Evolutionary conservation across 345 rosid species (phyloP).

Genomic region (Gossypium rotundifolium): DNA sequence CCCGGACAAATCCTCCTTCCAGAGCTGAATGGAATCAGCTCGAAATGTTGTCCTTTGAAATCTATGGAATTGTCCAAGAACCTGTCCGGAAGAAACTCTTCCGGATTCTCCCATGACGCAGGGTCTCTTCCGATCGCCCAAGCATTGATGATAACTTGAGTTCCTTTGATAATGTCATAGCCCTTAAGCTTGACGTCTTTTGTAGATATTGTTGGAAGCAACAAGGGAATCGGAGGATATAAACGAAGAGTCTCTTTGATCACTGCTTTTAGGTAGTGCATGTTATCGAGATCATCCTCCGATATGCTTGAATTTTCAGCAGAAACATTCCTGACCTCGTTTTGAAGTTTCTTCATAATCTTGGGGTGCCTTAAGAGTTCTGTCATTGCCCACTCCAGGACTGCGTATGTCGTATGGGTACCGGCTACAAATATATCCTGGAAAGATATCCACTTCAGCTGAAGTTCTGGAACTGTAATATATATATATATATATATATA

Average conservation of each 20-base stretch:
- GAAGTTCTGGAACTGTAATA: no score
- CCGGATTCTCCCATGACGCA: constrained; percentile 24
- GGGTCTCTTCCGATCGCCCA: constrained; percentile 27
- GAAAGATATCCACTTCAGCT: no score
- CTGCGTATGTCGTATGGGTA: no score
- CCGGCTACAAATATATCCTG: constrained; percentile 30
- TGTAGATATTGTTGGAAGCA: constrained; percentile 26
- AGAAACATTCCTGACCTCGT: constrained; percentile 19
- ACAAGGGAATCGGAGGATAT: constrained; percentile 28
- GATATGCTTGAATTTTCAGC: neutral
- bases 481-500: no score
- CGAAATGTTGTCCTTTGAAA: no score
- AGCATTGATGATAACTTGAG: constrained; percentile 26
- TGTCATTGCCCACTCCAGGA: no score
- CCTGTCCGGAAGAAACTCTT: constrained; percentile 16
- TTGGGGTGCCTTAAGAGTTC: neutral
- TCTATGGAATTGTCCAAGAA: no score
- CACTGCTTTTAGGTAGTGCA: neutral
- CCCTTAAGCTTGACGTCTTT: constrained; percentile 14
- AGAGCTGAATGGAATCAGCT: constrained; percentile 1
- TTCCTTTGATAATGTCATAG: constrained; percentile 6
- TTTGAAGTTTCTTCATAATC: constrained; percentile 23
- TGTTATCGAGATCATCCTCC: neutral
- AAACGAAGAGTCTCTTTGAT: neutral
- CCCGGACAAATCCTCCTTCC: constrained; percentile 30